phyloP scores from a whole-genome alignment of 169 alveolate species.

The Cryptosporidium xiaoi region DNA sequence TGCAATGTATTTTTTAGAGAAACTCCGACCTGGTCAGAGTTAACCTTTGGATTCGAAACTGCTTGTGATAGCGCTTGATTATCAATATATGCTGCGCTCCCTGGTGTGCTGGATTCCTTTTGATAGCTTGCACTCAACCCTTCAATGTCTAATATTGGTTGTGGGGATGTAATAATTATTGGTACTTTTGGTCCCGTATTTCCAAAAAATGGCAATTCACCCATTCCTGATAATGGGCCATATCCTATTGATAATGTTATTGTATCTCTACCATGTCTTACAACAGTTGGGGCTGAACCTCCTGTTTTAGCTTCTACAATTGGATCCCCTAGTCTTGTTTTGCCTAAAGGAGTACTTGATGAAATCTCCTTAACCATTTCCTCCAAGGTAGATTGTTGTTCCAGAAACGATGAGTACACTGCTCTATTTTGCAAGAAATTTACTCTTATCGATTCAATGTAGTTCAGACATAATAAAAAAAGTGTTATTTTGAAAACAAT shows the following conservation, averaged over 20 bases:
- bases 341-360: conserved; percentile 40
- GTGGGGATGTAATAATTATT: conserved; percentile 69
- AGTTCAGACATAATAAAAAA: background rate
- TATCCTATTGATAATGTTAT: conserved; percentile 62
- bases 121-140: conserved; percentile 66
- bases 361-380: conserved; percentile 70
- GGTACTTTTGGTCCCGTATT: conserved; percentile 75
- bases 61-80: conserved; percentile 72
- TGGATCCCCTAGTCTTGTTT: conserved; percentile 42
- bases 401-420: conserved; percentile 42
- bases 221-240: conserved; percentile 59
- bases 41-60: conserved; percentile 64
- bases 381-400: conserved; percentile 55
- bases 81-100: conserved; percentile 72
- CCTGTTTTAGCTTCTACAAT: conserved; percentile 15
- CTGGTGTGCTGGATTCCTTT: conserved; percentile 70
- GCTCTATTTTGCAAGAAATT: conserved; percentile 34
- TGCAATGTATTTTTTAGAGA: conserved; percentile 56
- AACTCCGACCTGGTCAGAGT: conserved; percentile 64
- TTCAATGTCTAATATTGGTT: conserved; percentile 71
- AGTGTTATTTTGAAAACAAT: conserved; percentile 9
- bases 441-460: conserved; percentile 21
- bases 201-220: conserved; percentile 70
- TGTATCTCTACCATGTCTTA: conserved; percentile 72
- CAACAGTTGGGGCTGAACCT: conserved; percentile 56